A percentile compares a stretch with the other conserved stretches of the same genome.
phyloP scores from a whole-genome alignment of 805 yeast species.

The Pichia sporocuriosa region DNA sequence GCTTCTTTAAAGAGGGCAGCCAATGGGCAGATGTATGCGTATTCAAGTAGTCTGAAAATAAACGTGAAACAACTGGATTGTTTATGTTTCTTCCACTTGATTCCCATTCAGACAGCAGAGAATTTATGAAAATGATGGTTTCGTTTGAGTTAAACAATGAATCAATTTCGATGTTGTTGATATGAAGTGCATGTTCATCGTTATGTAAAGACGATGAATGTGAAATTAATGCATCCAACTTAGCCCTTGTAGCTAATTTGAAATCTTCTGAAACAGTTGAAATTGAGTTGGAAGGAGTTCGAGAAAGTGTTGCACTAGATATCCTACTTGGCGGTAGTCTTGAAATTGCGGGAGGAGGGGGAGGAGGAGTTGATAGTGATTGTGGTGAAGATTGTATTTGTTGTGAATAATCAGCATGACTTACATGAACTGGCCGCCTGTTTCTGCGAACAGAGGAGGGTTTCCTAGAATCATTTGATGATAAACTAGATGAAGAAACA shows the following conservation, averaged over 20 bases:
- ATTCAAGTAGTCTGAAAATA: neutral
- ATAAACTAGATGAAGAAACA: neutral
- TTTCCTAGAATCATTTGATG: neutral
- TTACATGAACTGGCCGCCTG: conserved; percentile 10
- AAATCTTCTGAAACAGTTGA: neutral
- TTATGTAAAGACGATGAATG: too few relatives aligned
- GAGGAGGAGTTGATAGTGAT: conserved; percentile 3
- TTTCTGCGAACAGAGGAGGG: conserved; percentile 6
- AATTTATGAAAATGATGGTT: too few relatives aligned
- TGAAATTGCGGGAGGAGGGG: neutral
- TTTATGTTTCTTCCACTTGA: neutral
- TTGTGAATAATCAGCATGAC: conserved; percentile 3
- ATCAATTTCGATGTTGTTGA: too few relatives aligned
- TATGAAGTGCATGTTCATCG: too few relatives aligned
- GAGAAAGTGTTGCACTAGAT: neutral
- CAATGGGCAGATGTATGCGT: neutral
- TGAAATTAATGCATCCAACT: too few relatives aligned
- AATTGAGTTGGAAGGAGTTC: neutral
- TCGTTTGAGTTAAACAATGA: too few relatives aligned
- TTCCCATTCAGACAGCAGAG: too few relatives aligned
- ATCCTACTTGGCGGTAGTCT: conserved; percentile 2
- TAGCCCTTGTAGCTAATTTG: too few relatives aligned
- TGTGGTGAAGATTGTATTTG: neutral
- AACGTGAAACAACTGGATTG: neutral
- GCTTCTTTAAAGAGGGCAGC: neutral